Evolutionary conservation across 305 asterid genomes (phyloP), one percentile per base, ranked within the genome.

Genomic region (Rubia balearica): DNA sequence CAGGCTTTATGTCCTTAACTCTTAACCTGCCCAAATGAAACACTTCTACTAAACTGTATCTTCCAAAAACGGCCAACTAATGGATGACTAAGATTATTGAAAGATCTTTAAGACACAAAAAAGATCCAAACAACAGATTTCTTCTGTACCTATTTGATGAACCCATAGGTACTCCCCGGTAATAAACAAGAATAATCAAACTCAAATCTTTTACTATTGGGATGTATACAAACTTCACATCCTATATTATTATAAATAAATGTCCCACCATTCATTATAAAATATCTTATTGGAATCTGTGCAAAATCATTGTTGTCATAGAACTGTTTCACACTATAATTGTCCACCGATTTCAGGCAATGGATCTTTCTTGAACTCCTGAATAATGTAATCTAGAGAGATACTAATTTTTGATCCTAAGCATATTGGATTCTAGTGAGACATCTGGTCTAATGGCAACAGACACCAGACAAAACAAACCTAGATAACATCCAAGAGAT

Each of bases 401-500:
- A 57, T 51, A 10, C 59, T 17, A 22, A 57, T 57, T 57, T 24
- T 36, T 21, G 63, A 22, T 21, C 30, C 14, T 57, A 57, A 57
- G 63, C 13, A 8, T 22, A 22, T 57, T 57, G 63, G 33, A 0
- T 7, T 57, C 21, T 57, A 19, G 36, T 57, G 63, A 24, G 22
- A 24, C 63, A 19, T 57, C 33, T 57, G 63, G 36, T 57, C 63
- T 57, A 21, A 22, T 22, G 14, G 33, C 36, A 57, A 57, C 22
- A 22, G 63, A 57, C 36, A 22, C 16, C 14, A 57, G 63, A 57
- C 30, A 57, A 57, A 21, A 57, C 63, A 57, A 21, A 57, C 40
- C 41, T 60, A 60, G 11, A 60, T 30, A 60, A 27, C 65, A 60
- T 60, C 65, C n/a, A 24, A 27, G 27, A 60, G 38, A 60, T 60